Conservation (phyloP, 108 stramenopile genomes). For the Skeletonema grethae region DNA sequence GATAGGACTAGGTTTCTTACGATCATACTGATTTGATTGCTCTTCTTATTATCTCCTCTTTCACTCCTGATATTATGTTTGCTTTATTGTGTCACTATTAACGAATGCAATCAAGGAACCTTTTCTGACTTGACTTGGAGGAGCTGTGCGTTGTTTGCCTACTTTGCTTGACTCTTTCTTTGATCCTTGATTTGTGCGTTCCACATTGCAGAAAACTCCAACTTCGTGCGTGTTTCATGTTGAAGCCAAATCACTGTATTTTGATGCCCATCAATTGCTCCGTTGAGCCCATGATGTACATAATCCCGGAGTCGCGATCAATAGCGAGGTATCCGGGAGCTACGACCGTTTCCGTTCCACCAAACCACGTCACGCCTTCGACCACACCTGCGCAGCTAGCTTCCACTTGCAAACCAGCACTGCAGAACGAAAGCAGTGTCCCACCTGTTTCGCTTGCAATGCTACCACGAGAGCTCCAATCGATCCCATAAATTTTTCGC, state of each 20-base stretch:
- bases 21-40: conserved; percentile 13
- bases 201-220: not conserved
- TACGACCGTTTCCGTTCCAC: not conserved
- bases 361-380: not conserved
- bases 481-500: not conserved
- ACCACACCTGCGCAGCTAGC: too few species aligned
- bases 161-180: too few species aligned
- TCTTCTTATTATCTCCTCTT: not conserved
- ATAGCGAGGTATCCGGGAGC: not conserved
- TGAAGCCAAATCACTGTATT: not conserved
- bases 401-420: not conserved
- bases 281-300: not conserved
- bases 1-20: conserved; percentile 30
- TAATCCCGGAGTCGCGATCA: too few species aligned
- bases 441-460: too few species aligned
- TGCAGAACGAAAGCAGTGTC: not conserved
- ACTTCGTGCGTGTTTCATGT: conserved; percentile 2
- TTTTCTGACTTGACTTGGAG: too few species aligned
- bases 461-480: not conserved
- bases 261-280: not conserved
- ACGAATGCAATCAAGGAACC: too few species aligned
- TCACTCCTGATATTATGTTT: not conserved
- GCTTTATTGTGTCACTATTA: too few species aligned
- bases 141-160: too few species aligned
- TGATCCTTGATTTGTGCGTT: too few species aligned